Evolutionary conservation across 2,329 filamentous ascomycete species (phyloP), one percentile per base, ranked within the genome.

Genomic region (Fusarium luffae): DNA sequence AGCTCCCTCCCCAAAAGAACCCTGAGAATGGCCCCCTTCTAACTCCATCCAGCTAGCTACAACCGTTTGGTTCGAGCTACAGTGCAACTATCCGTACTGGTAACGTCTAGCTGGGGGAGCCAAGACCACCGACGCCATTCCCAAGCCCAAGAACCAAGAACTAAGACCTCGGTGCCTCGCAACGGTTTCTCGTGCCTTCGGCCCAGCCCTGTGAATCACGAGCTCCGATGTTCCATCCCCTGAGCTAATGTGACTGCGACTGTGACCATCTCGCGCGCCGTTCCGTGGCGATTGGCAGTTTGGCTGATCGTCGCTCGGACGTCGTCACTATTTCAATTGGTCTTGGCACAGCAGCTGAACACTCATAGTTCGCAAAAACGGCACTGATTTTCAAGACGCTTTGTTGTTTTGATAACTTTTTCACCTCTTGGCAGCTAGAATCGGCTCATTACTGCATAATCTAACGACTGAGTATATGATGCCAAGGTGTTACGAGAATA

Each of bases 1-100:
- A 60, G 32, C 43, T 61, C 32, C 56, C 27, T 28, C 23, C n/a
- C 27, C 54, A 61, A 66, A 66, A 66, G 63, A 61, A 61, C 56
- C 54, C 61, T 59, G 43, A 21, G 14, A 19, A 40, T 21, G 34
- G 7, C 30, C 23, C 23, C 27, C 18, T 41, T 46, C 63, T 66
- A 66, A 25, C 63, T 65, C 14, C 7, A 61, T 66, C 43, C 41
- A 66, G 63, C 41, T 61, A 66, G 55, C 32, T 32, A 23, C 27
- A 28, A 18, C 42, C 54, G 43, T 41, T 63, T 63, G 51, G 50
- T 46, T 57, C 59, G 28, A 11, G 12, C n/a, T 41, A 46, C 27
- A 54, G 51, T 40, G 43, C 28, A 37, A 37, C 34, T 37, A 37
- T 37, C 18, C 23, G 34, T 52, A 42, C 32, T 52, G 34, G 49